Evolutionary conservation across 2,329 filamentous ascomycete species (phyloP), one percentile per base, ranked within the genome.

Genomic region (Fusarium sacchari): DNA sequence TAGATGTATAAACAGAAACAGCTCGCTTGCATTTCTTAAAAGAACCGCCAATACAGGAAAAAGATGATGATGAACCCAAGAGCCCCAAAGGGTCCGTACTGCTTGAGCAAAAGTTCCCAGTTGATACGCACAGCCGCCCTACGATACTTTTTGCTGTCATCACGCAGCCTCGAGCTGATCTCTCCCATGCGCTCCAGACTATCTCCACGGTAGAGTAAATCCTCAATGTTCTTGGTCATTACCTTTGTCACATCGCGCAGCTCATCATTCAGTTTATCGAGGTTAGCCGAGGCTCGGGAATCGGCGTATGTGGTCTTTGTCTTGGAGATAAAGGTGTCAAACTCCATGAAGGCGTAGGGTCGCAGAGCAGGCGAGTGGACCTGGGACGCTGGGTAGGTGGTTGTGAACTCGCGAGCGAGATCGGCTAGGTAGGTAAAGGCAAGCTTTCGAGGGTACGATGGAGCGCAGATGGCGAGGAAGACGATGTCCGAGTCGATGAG

Each of bases 141-240:
- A 79, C 93, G 90, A 84, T 99, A 99, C 85, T 97, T 98, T 83
- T 92, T 94, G 82, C 93, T 96, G 81, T 99, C 96, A 81, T 99
- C 96, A 72, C 94, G 88, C 81, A 99, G 84, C 71, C 96, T 87
- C 64, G 91, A 93, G 78, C 93, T 97, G 80, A 98, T 93, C 85
- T 98, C 96, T 70, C 96, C 96, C 96, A 99, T 99, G 79, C 95
- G 90, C 85, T 99, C 96, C 76, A 99, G 84, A 79, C 92, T 96
- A 82, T 99, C 96, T 34, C 96, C 96, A 71, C 97, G 88, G 82
- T 99, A 99, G 60, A 99, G 86, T 80, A 99, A 85, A 82, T 99
- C 96, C 87, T 99, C 96, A 77, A 99, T 98, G 83, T 99, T 99
- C 90, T 98, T 98, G 63, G 95, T 98, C 97, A 99, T 99, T 80